These are phyloP conservation scores for Cystobasidium pallidum DNA, from an alignment of 1,284 basidiomycete species.

Conservation along the genomic window DNA sequence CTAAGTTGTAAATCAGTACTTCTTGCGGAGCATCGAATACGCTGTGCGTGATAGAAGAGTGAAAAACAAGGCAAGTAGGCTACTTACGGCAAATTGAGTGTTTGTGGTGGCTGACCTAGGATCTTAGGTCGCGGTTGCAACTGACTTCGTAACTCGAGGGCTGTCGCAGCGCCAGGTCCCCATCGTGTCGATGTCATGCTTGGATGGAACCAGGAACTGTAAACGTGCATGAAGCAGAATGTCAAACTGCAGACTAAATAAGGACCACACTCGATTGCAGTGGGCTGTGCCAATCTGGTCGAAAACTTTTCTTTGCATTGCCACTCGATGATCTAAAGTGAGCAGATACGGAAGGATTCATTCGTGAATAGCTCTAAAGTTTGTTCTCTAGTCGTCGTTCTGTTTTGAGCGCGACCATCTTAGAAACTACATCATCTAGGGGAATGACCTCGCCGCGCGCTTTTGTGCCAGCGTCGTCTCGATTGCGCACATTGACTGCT, in stretches of 20 bases:
- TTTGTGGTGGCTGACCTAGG: slow-evolving; percentile 25
- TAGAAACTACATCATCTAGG: slow-evolving; percentile 67
- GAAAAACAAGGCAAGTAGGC: not conserved
- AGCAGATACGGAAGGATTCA: not conserved
- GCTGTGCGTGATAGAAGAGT: not conserved
- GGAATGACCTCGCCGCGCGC: slow-evolving; percentile 67
- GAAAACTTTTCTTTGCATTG: slow-evolving; percentile 13
- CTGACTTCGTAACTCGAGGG: slow-evolving; percentile 5
- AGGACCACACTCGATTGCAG: not conserved
- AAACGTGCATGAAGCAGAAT: not conserved
- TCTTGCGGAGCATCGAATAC: slow-evolving; percentile 29
- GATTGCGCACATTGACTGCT: slow-evolving; percentile 92
- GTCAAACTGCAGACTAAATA: too few species aligned
- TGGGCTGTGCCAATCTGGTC: not conserved
- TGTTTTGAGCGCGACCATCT: slow-evolving; percentile 69
- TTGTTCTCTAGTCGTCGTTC: slow-evolving; percentile 67
- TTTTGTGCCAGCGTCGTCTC: slow-evolving; percentile 86
- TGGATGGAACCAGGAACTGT: too few species aligned
- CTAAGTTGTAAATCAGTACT: not conserved
- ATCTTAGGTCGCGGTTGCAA: not conserved
- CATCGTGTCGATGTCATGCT: slow-evolving; percentile 2
- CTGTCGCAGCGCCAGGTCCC: not conserved
- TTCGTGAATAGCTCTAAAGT: slow-evolving; percentile 39
- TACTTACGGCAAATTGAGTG: slow-evolving; percentile 23
- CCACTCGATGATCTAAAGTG: not conserved